phyloP scores from a whole-genome alignment of 805 yeast genomes.

The Sungouiella blattae region DNA sequence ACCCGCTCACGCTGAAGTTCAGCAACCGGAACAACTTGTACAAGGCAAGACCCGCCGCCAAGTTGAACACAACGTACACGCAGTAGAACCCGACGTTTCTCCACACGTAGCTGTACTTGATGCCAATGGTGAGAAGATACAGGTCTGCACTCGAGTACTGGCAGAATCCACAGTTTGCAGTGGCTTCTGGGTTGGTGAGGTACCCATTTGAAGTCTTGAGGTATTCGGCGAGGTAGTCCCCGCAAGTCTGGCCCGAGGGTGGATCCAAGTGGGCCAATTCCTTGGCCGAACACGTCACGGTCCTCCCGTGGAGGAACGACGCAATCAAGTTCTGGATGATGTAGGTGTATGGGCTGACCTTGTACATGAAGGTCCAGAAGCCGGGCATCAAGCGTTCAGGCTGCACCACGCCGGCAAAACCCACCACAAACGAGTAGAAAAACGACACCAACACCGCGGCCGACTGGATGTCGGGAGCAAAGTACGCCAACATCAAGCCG shows the following conservation, averaged over 20 bases:
- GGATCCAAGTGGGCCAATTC: constrained; percentile 53
- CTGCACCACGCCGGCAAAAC: constrained; percentile 54
- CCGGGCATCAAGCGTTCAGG: constrained; percentile 42
- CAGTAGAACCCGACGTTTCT: constrained; percentile 1
- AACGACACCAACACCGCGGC: constrained; percentile 60
- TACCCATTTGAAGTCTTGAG: constrained; percentile 8
- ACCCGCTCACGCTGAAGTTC: constrained; percentile 1
- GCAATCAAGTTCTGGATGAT: constrained; percentile 53
- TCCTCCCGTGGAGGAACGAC: constrained; percentile 39
- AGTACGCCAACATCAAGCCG: constrained; percentile 48
- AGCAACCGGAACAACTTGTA: constrained; percentile 1
- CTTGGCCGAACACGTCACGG: constrained; percentile 43
- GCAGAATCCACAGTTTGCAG: background rate
- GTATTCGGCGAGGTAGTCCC: constrained; percentile 9
- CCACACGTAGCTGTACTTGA: background rate
- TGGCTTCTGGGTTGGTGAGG: constrained; percentile 23
- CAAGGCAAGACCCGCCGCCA: background rate
- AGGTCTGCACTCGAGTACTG: background rate
- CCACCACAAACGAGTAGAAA: constrained; percentile 52
- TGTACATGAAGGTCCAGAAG: constrained; percentile 49
- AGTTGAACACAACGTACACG: background rate
- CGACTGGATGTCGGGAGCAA: constrained; percentile 63
- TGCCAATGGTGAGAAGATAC: background rate
- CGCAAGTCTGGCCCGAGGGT: constrained; percentile 26
- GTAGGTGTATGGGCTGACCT: constrained; percentile 46